phyloP scores from a whole-genome alignment of 1,284 basidiomycete genomes.

The Chalciporus sp. region DNA sequence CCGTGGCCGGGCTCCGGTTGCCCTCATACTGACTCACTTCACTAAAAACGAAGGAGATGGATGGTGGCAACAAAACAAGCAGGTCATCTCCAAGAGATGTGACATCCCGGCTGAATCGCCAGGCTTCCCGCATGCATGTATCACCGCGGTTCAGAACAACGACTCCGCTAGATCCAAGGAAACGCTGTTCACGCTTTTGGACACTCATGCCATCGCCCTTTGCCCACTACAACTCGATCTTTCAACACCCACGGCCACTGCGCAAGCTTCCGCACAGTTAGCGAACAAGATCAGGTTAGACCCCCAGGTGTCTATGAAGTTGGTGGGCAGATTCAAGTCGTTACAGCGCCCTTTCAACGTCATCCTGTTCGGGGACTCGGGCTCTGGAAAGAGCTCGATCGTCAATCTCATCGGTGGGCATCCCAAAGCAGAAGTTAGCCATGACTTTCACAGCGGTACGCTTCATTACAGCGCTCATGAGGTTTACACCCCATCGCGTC shows the following conservation, averaged over 20 bases:
- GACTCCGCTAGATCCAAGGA: constrained; percentile 18
- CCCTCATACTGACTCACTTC: constrained; percentile 40
- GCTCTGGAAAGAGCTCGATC: constrained; percentile 32
- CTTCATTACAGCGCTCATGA: constrained; percentile 19
- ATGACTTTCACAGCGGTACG: constrained; percentile 21
- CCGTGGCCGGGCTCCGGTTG: constrained; percentile 32
- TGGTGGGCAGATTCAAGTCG: constrained; percentile 19
- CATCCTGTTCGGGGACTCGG: constrained; percentile 31
- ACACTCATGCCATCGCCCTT: constrained; percentile 4
- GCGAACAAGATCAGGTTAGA: too few species aligned
- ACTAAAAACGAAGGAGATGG: constrained; percentile 23
- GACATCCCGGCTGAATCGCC: constrained; percentile 21
- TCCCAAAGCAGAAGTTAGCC: constrained; percentile 16
- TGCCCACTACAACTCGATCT: constrained; percentile 19
- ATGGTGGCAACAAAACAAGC: constrained; percentile 30
- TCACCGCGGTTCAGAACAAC: constrained; percentile 22
- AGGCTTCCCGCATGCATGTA: constrained; percentile 24
- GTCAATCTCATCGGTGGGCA: constrained; percentile 29
- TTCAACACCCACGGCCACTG: constrained; percentile 17
- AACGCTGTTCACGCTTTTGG: constrained; percentile 14
- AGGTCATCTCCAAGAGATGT: constrained; percentile 23
- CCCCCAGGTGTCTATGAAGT: constrained; percentile 13
- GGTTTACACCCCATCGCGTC: constrained; percentile 18
- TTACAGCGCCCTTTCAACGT: constrained; percentile 17
- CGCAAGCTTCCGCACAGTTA: not conserved